Percentiles rank a stretch among this genome's conserved stretches.
These are phyloP conservation scores for Botrytis tulipae DNA, from an alignment of 2,329 filamentous ascomycete species.

Conservation along the genomic window DNA sequence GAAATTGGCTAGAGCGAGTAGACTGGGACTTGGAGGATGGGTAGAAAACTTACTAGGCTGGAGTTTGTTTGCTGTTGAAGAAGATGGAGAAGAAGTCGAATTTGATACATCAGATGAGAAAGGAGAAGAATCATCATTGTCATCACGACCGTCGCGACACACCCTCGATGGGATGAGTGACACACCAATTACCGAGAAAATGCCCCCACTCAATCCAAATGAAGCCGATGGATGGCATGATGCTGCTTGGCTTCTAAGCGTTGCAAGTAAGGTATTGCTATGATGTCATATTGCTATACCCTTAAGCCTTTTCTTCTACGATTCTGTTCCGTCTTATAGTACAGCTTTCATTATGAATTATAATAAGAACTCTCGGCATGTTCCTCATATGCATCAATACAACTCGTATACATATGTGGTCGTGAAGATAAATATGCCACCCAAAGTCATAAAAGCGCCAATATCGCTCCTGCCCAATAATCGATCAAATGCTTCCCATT, in stretches of 20 bases:
- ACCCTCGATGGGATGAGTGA: slow-evolving; percentile 28
- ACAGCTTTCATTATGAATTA: slow-evolving; percentile 12
- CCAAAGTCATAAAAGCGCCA: neutral
- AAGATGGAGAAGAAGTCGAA: slow-evolving; percentile 54
- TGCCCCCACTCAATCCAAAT: slow-evolving; percentile 49
- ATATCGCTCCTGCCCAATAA: neutral
- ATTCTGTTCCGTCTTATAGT: neutral
- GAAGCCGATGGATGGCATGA: slow-evolving; percentile 64
- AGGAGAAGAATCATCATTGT: slow-evolving; percentile 37
- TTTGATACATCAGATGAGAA: slow-evolving; percentile 43
- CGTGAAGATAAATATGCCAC: neutral
- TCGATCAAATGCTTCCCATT: neutral
- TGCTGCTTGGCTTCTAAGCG: slow-evolving; percentile 65
- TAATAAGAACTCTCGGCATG: slow-evolving; percentile 12
- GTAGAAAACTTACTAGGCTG: slow-evolving; percentile 58
- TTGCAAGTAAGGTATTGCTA: slow-evolving; percentile 47
- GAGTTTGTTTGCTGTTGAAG: slow-evolving; percentile 61
- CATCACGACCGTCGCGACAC: slow-evolving; percentile 30
- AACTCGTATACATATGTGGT: slow-evolving; percentile 1
- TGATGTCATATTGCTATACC: neutral
- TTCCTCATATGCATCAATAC: neutral
- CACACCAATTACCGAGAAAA: slow-evolving; percentile 44
- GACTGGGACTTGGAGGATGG: slow-evolving; percentile 55
- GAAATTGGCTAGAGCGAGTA: slow-evolving; percentile 54
- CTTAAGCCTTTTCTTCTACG: neutral